These are phyloP conservation scores for Coniferiporia weirii DNA, from an alignment of 1,284 basidiomycete genomes.

Conservation along the genomic window DNA sequence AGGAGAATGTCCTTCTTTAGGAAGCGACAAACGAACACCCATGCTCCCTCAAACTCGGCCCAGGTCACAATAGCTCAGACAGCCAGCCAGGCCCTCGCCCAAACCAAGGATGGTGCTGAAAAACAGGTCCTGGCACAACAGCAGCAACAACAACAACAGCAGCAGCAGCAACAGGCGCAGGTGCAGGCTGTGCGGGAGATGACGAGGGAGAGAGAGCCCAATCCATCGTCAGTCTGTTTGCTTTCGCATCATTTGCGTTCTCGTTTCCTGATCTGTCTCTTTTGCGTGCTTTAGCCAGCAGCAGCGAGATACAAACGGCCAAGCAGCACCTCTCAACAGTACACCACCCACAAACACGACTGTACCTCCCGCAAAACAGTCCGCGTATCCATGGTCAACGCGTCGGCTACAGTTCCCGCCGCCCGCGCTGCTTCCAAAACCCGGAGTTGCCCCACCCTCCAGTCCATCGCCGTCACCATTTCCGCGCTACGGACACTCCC, in stretches of 20 bases:
- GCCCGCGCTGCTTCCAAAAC: slow-evolving; percentile 57
- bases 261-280: not conserved
- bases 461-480: slow-evolving; percentile 81
- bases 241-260: slow-evolving; percentile 2
- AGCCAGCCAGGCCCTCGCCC: slow-evolving; percentile 43
- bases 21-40: slow-evolving; percentile 52
- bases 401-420: slow-evolving; percentile 63
- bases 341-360: slow-evolving; percentile 24
- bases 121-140: slow-evolving; percentile 30
- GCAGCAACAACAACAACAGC: slow-evolving; percentile 16
- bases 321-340: slow-evolving; percentile 18
- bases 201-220: slow-evolving; percentile 13
- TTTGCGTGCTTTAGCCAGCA: not conserved
- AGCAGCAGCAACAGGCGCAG: slow-evolving; percentile 34
- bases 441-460: slow-evolving; percentile 51
- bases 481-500: slow-evolving; percentile 94
- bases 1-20: slow-evolving; percentile 86
- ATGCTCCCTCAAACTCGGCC: slow-evolving; percentile 35
- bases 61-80: slow-evolving; percentile 53
- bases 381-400: slow-evolving; percentile 75
- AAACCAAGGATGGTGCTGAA: slow-evolving; percentile 19
- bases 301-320: slow-evolving; percentile 2
- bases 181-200: slow-evolving; percentile 14
- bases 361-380: slow-evolving; percentile 40
- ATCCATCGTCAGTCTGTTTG: slow-evolving; percentile 8